Base-by-base conservation (phyloP, 345 rosid genomes). In the Streptanthus diversifolius region DNA sequence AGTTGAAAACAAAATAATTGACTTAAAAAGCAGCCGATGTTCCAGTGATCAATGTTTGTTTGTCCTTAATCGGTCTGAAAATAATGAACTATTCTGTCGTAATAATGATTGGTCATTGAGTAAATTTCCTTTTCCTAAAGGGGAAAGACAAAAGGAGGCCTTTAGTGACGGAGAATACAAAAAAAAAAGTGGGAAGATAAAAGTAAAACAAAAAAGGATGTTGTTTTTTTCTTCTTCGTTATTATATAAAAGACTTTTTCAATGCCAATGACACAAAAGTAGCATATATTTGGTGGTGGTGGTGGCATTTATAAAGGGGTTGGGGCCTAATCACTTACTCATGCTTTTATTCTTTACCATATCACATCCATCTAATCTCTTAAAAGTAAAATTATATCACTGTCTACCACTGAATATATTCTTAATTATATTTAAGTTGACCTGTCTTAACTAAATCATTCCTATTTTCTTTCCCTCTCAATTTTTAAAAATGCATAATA, bases 61-160 rank as follows among this genome's bases (percentile, higher is more conserved):
- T 69, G 79, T 69, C 66, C 27, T 32, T 69, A 68, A 54, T 27
- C 52, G 79, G 79, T 54, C 58, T 54, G 65, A 62, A 68, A 69
- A 61, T 40, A 68, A 61, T 69, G 54, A 59, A 74, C 61, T 69
- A 54, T 53, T 60, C 13, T 53, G 18, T 68, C 58, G 44, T 76
- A 69, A 76, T 76, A 68, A 76, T 76, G 70, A 69, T 68, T 76
- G 75, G 68, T 69, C 73, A 63, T 76, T 69, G 74, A 76, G 74
- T 62, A 69, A 75, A 54, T 43, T 13, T 68, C 27, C 64, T 76
- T 75, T 68, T 74, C 68, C 78, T 43, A 76, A 76, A 76, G 75
- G 59, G 66, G 44, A 69, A 76, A 69, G 75, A 76, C 70, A 68
- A 69, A 69, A 69, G 53, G 59, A 33, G 71, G 18, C 79, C 19